Evolutionary conservation across 352 stramenopile genomes (phyloP), one percentile per base, ranked within the genome.

Genomic region (Bremia lactucae): DNA sequence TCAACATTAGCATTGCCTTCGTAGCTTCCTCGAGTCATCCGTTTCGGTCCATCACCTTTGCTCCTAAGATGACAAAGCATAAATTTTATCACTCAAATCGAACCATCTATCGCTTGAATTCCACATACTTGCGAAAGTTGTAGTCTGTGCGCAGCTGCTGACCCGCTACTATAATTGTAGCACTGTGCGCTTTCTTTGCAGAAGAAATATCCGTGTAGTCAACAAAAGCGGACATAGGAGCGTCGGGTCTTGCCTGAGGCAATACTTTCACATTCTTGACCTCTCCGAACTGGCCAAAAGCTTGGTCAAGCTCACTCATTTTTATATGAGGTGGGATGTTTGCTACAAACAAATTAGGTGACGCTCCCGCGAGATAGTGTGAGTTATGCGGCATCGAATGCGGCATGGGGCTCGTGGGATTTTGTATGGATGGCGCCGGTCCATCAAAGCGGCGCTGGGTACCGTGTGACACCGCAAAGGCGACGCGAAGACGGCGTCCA

Each of bases 221-320:
- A 22, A 83, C 61, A 39, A 83, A 82, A 13, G 67, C 71, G n/a
- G 71, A 83, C 54, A 83, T 77, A 18, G 64, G 60, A 11, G 51
- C 42, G 44, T 75, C 72, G 6, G 59, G 62, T 34, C 49, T 46
- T 11, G 46, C 31, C 22, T 56, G 48, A 16, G 71, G 71, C 29
- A 83, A 54, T 24, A 83, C 59, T 50, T 81, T 81, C 26, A 83
- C 59, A 41, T 80, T 81, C 29, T 68, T 56, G 33, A 83, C 71
- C 59, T 67, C 56, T 35, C 71, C 71, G 46, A 72, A 83, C 38
- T 68, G 38, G 6, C 58, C 66, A 48, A 83, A 83, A 31, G 65
- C 73, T 20, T 64, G 52, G 19, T 79, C 65, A 29, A 83, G 29
- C 13, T 78, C 55, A 40, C 66, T 66, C 59, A 83, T 72, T 46